Conservation (phyloP, 2,329 filamentous ascomycete species). For the Pseudomassariella vexata region DNA sequence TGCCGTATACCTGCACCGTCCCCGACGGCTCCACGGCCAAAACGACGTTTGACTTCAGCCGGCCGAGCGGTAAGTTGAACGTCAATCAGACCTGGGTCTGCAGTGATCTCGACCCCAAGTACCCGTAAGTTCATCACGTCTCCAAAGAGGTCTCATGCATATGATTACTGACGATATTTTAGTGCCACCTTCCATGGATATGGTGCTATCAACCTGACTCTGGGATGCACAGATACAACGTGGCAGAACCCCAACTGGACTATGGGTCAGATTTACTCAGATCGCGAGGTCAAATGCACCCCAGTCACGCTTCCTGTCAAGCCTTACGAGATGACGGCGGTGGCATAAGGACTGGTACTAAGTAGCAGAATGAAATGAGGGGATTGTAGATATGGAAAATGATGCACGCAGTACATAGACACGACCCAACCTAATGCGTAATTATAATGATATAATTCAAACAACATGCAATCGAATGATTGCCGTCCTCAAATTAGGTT, state of each 20-base stretch:
- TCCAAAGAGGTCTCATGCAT: too few species aligned
- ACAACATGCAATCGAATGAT: too few species aligned
- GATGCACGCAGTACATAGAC: too few species aligned
- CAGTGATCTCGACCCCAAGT: conserved; percentile 29
- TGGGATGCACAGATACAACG: conserved; percentile 26
- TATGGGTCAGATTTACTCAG: conserved; percentile 32
- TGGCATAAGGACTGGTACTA: too few species aligned
- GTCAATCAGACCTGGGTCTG: conserved; percentile 47
- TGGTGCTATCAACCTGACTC: conserved; percentile 25
- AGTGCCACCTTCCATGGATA: conserved; percentile 26
- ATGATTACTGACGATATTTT: conserved; percentile 7
- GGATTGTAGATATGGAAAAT: too few species aligned
- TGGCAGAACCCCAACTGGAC: conserved; percentile 34
- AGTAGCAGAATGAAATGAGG: conserved; percentile 26
- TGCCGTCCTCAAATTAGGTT: too few species aligned
- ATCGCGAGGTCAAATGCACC: conserved; percentile 24
- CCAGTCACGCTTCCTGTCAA: conserved; percentile 22
- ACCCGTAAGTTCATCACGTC: conserved; percentile 26
- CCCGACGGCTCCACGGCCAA: conserved; percentile 18
- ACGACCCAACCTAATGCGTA: too few species aligned
- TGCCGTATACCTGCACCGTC: conserved; percentile 35
- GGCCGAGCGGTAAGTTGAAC: conserved; percentile 27
- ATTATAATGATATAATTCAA: too few species aligned
- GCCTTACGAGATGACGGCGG: conserved; percentile 27
- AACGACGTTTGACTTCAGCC: conserved; percentile 34